phyloP scores from a whole-genome alignment of 2,329 filamentous ascomycete genomes.

The Botrytis fragariae region DNA sequence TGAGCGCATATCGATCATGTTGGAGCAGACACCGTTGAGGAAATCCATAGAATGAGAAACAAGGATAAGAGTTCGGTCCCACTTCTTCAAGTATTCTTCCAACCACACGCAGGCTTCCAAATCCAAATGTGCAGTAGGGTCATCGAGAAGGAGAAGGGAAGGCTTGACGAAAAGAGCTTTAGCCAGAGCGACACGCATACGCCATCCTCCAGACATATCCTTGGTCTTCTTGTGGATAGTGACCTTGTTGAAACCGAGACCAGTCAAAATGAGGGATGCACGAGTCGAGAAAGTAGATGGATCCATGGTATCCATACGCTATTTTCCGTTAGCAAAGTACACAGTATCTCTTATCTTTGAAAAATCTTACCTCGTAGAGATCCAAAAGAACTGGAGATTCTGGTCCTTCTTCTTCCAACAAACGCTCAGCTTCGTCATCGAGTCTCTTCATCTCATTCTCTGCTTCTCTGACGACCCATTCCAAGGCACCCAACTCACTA shows the following conservation, averaged over 20 bases:
- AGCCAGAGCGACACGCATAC: slow-evolving; percentile 97
- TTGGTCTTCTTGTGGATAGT: slow-evolving; percentile 99
- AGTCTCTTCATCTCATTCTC: slow-evolving; percentile 88
- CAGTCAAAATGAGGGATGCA: slow-evolving; percentile 93
- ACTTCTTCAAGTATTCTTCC: slow-evolving; percentile 99
- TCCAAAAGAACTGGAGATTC: slow-evolving; percentile 89
- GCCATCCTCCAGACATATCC: slow-evolving; percentile 99
- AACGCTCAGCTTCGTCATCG: slow-evolving; percentile 83
- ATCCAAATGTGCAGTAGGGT: slow-evolving; percentile 98
- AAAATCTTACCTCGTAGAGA: slow-evolving; percentile 79
- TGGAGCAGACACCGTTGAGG: slow-evolving; percentile 96
- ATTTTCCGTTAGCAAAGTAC: slow-evolving; percentile 27
- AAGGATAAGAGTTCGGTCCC: slow-evolving; percentile 93
- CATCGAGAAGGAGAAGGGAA: slow-evolving; percentile 90
- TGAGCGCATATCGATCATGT: slow-evolving; percentile 96
- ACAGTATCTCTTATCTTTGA: neutral
- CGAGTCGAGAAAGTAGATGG: slow-evolving; percentile 95
- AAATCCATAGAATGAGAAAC: slow-evolving; percentile 99
- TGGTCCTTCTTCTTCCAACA: slow-evolving; percentile 88
- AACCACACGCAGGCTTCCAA: slow-evolving; percentile 99
- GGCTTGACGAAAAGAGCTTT: slow-evolving; percentile 99
- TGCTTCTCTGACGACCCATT: slow-evolving; percentile 96
- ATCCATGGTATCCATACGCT: slow-evolving; percentile 99
- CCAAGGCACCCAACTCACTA: slow-evolving; percentile 82
- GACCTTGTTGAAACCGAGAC: slow-evolving; percentile 98